These are phyloP conservation scores for Dillenia suffruticosa DNA, from an alignment of 164 flowering plant species.

Conservation along the genomic window DNA sequence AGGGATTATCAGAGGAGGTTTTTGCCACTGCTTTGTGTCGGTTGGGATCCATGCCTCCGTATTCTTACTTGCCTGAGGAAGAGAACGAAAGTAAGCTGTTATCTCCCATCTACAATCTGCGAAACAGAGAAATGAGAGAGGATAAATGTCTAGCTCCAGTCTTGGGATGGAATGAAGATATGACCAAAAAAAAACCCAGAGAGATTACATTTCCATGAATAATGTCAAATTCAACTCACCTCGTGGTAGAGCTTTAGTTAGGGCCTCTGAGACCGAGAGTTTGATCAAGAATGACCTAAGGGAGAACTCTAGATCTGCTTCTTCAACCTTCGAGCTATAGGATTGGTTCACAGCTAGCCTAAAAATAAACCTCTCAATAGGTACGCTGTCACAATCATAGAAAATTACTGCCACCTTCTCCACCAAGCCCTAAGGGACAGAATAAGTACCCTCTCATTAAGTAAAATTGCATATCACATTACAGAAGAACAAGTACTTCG, in stretches of 20 bases:
- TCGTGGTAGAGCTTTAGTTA: conserved; percentile 57
- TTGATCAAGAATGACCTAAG: conserved; percentile 79
- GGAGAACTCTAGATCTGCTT: conserved; percentile 54
- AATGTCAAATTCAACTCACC: conserved; percentile 36
- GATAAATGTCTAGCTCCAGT: background rate
- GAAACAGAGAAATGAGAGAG: conserved; percentile 2
- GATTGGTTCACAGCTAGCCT: conserved; percentile 57
- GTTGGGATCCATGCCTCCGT: conserved; percentile 80
- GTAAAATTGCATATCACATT: no score
- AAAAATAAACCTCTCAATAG: conserved; percentile 80
- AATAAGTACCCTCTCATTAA: background rate
- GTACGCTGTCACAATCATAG: conserved; percentile 36
- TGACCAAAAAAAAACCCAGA: background rate
- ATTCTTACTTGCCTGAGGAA: conserved; percentile 58
- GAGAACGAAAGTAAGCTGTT: conserved; percentile 57
- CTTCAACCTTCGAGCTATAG: conserved; percentile 40
- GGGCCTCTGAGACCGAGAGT: conserved; percentile 61
- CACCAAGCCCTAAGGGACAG: conserved; percentile 53
- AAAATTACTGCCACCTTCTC: conserved; percentile 82
- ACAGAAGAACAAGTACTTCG: no score
- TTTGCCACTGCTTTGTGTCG: conserved; percentile 79
- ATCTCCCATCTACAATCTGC: conserved; percentile 94
- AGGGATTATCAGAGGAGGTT: conserved; percentile 76
- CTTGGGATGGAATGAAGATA: background rate
- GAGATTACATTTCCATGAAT: background rate